Base-by-base conservation (phyloP, 176 grass and related monocot species). In the Stipa capillata region DNA sequence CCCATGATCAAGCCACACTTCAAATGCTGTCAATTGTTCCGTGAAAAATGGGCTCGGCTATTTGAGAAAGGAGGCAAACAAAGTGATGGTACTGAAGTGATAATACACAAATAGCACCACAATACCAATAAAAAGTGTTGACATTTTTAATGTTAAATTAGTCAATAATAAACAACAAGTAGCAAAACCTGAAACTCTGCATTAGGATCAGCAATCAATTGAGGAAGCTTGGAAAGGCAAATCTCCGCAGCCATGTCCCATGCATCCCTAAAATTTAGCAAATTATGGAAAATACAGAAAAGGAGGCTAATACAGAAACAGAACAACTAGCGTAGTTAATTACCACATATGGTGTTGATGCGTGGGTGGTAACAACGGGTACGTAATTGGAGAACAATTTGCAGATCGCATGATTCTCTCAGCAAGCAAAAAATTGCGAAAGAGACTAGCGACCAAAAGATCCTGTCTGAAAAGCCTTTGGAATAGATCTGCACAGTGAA, bases 291-390 rank as follows among this genome's bases (percentile, higher is more conserved):
- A 77, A 81, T 34, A 56, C 39, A 81, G 20, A 67, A 24, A 75
- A 65, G 42, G 34, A 37, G 78, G 8, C 10, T 53, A 58, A 73
- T 28, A 29, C 54, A 82, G 35, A 79, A 79, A 65, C 39, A 78
- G 6, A 58, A 76, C 37, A 8, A 18, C 15, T n/a, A 51, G 66
- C 51, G 20, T 76, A 15, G 15, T 64, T 73, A 83, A 55, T 75
- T 95, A 99, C 96, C 96, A 99, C 96, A 99, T 95, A 85, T 95
- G 96, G 72, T 99, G 96, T 57, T 99, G 96, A 86, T 99, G 96
- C 51, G 96, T 99, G 4, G 90, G 80, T 41, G 92, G 96, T 71
- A 99, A 79, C 27, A 85, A 50, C 2, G 96, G 96, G 72, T 91
- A 91, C 5, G 92, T 95, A 84, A 93, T 73, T 58, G 96, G 96